These are phyloP conservation scores for Sordariomycetes sp. DNA, from an alignment of 2,329 filamentous ascomycete species.

Conservation along the genomic window DNA sequence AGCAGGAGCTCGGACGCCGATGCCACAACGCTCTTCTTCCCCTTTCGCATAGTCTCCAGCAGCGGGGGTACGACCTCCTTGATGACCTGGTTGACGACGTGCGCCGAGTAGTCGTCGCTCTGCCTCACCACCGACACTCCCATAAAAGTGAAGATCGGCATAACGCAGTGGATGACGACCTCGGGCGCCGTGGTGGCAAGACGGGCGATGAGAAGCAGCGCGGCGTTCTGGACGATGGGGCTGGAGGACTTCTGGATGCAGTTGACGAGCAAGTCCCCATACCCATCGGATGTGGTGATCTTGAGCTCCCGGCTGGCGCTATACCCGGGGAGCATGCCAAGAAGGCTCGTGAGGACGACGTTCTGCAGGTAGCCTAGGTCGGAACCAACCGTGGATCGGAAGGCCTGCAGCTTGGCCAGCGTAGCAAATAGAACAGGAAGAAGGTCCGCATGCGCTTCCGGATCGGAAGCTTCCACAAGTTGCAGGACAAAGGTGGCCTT, in stretches of 20 bases:
- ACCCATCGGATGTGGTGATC: slow-evolving; percentile 69
- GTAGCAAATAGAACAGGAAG: slow-evolving; percentile 72
- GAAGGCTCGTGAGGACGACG: slow-evolving; percentile 68
- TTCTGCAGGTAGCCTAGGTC: slow-evolving; percentile 87
- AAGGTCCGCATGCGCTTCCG: slow-evolving; percentile 64
- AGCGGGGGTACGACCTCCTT: slow-evolving; percentile 88
- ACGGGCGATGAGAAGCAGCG: slow-evolving; percentile 76
- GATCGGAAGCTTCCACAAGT: slow-evolving; percentile 70
- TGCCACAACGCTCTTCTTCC: slow-evolving; percentile 65
- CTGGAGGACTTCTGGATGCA: slow-evolving; percentile 87
- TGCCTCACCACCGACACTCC: slow-evolving; percentile 82
- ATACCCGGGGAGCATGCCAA: slow-evolving; percentile 73
- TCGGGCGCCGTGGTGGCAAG: slow-evolving; percentile 83
- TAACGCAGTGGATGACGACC: slow-evolving; percentile 88
- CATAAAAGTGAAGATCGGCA: slow-evolving; percentile 99
- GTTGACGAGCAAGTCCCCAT: slow-evolving; percentile 84
- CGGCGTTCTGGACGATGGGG: slow-evolving; percentile 87
- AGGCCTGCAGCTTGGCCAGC: slow-evolving; percentile 78
- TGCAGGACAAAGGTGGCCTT: slow-evolving; percentile 82
- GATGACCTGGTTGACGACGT: slow-evolving; percentile 92
- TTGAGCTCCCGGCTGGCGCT: slow-evolving; percentile 49
- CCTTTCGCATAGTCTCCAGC: slow-evolving; percentile 73
- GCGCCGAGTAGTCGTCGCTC: slow-evolving; percentile 92
- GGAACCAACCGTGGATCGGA: slow-evolving; percentile 69
- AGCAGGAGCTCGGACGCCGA: slow-evolving; percentile 84